Percentiles rank a stretch among this genome's conserved stretches.
These are phyloP conservation scores for Volutella citrinella DNA, from an alignment of 2,329 filamentous ascomycete genomes.

Conservation along the genomic window DNA sequence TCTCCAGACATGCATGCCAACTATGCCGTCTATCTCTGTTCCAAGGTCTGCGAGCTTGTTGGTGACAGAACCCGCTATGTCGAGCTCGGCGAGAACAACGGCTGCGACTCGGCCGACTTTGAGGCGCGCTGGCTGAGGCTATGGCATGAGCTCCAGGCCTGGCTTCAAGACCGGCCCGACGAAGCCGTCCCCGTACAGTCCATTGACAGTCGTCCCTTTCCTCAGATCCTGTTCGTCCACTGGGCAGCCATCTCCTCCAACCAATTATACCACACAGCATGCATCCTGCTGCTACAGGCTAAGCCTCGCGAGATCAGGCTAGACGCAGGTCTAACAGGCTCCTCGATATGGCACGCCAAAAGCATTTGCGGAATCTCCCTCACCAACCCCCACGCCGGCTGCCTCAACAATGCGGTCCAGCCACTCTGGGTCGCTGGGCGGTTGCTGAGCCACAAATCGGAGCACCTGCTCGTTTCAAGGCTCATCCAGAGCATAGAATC, in stretches of 20 bases:
- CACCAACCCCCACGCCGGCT: constrained; percentile 53
- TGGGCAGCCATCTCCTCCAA: constrained; percentile 56
- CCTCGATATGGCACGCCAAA: constrained; percentile 53
- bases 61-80: constrained; percentile 45
- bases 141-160: constrained; percentile 49
- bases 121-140: constrained; percentile 43
- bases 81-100: constrained; percentile 45
- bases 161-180: constrained; percentile 43
- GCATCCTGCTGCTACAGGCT: constrained; percentile 47
- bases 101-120: constrained; percentile 39
- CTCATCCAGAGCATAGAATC: constrained; percentile 49
- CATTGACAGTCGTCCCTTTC: constrained; percentile 44
- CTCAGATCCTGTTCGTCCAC: constrained; percentile 49
- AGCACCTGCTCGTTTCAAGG: constrained; percentile 38
- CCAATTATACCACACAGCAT: constrained; percentile 55
- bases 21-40: constrained; percentile 55
- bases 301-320: constrained; percentile 31
- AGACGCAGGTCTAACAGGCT: constrained; percentile 29
- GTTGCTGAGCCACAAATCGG: constrained; percentile 48
- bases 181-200: constrained; percentile 45
- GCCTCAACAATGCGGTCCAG: constrained; percentile 56
- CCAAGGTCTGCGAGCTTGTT: constrained; percentile 49
- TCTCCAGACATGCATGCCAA: constrained; percentile 56
- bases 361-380: constrained; percentile 54
- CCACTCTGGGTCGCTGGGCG: constrained; percentile 55